Evolutionary conservation across 495 filamentous ascomycete genomes (phyloP).

Genomic region (Penicillium cosmopolitanum): DNA sequence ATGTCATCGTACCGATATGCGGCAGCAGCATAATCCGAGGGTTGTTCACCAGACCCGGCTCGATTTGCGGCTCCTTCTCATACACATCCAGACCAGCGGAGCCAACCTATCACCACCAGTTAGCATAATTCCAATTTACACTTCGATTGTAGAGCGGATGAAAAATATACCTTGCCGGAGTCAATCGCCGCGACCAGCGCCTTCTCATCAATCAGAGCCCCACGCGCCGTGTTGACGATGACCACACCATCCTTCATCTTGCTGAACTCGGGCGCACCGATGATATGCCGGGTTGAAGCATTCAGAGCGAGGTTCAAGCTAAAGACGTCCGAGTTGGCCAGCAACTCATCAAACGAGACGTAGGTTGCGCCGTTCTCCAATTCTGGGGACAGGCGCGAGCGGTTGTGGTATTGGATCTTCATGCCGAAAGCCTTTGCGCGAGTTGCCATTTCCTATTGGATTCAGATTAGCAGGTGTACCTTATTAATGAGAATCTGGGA

Average conservation of each 20-base stretch:
- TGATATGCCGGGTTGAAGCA: constrained; percentile 67
- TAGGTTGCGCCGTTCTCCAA: constrained; percentile 63
- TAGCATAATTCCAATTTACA: constrained; percentile 10
- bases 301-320: constrained; percentile 78
- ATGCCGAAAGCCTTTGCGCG: constrained; percentile 72
- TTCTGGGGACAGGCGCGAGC: constrained; percentile 55
- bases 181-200: constrained; percentile 72
- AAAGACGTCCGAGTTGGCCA: constrained; percentile 70
- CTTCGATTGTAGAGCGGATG: constrained; percentile 9
- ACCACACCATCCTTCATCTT: constrained; percentile 80
- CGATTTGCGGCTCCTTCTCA: constrained; percentile 75
- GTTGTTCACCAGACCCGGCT: constrained; percentile 70
- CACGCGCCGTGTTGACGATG: constrained; percentile 82
- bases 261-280: constrained; percentile 64
- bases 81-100: constrained; percentile 77
- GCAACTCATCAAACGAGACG: constrained; percentile 69
- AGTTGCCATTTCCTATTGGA: constrained; percentile 64
- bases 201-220: constrained; percentile 76
- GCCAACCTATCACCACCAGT: constrained; percentile 38
- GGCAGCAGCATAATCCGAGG: constrained; percentile 74
- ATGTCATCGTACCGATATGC: constrained; percentile 76
- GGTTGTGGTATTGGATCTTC: constrained; percentile 74
- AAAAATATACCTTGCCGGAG: constrained; percentile 61
- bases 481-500: background rate
- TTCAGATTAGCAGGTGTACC: background rate